These are phyloP conservation scores for Colletotrichum orbiculare DNA, from an alignment of 2,329 filamentous ascomycete species.

Conservation along the genomic window DNA sequence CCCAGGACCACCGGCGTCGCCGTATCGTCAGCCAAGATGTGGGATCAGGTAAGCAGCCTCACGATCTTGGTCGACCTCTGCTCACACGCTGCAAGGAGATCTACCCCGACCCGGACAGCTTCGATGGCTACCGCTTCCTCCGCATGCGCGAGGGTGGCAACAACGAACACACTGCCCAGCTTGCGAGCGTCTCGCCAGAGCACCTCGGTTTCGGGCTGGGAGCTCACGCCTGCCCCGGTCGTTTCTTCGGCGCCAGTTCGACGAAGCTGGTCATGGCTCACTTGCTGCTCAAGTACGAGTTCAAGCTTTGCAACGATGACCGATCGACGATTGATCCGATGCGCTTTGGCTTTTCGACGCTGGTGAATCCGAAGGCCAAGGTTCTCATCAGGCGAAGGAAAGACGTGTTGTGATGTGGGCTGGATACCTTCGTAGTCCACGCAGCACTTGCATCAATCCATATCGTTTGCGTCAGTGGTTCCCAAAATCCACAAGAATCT, in stretches of 20 bases:
- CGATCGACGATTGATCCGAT: not conserved
- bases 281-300: constrained; percentile 54
- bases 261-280: constrained; percentile 56
- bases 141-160: constrained; percentile 19
- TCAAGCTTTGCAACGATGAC: constrained; percentile 50
- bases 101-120: constrained; percentile 11
- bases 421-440: too few species aligned
- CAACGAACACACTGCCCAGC: constrained; percentile 47
- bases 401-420: too few species aligned
- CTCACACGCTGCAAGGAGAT: not conserved
- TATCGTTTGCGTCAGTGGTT: too few species aligned
- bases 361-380: constrained; percentile 17
- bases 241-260: constrained; percentile 58
- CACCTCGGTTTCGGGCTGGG: constrained; percentile 56
- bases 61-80: rapidly evolving
- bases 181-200: constrained; percentile 50
- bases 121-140: constrained; percentile 23
- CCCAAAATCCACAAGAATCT: rapidly evolving
- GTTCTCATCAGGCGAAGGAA: constrained; percentile 9
- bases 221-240: constrained; percentile 58
- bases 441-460: too few species aligned
- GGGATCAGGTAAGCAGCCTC: constrained; percentile 1
- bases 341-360: constrained; percentile 21
- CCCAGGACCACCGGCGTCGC: constrained; percentile 12
- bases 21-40: constrained; percentile 14